phyloP scores from a whole-genome alignment of 78 protist genomes.

The Monosiga brevicollis region DNA sequence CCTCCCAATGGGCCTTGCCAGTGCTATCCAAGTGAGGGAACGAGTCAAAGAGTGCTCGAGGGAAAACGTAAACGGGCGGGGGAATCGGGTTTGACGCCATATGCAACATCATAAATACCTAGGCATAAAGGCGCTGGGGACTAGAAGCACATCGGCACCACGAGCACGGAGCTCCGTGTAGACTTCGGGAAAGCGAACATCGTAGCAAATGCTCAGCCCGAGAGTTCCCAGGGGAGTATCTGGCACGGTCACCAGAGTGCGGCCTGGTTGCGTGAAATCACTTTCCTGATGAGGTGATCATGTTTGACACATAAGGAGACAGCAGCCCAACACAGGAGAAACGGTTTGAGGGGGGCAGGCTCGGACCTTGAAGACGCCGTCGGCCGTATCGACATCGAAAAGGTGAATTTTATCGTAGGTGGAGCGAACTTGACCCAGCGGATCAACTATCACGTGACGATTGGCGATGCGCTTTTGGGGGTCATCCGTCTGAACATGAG shows the following conservation, averaged over 20 bases:
- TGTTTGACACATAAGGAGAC: not conserved
- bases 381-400: conserved; percentile 37
- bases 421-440: conserved; percentile 7
- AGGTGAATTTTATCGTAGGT: conserved; percentile 43
- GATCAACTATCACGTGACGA: conserved; percentile 35
- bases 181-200: conserved; percentile 56
- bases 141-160: conserved; percentile 24
- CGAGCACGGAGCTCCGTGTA: not conserved
- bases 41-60: too few species aligned
- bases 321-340: not conserved
- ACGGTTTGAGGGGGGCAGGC: conserved; percentile 1
- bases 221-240: conserved; percentile 16
- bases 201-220: conserved; percentile 46
- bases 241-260: not conserved
- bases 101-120: too few species aligned
- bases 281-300: too few species aligned
- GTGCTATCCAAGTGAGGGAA: too few species aligned
- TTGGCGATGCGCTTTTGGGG: conserved; percentile 11
- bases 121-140: conserved; percentile 56
- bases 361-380: not conserved
- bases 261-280: not conserved
- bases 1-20: conserved; percentile 58
- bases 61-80: too few species aligned
- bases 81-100: too few species aligned
- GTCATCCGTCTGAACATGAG: conserved; percentile 1